Conservation (phyloP, 2,329 filamentous ascomycete species). For the Microdochium paspali region DNA sequence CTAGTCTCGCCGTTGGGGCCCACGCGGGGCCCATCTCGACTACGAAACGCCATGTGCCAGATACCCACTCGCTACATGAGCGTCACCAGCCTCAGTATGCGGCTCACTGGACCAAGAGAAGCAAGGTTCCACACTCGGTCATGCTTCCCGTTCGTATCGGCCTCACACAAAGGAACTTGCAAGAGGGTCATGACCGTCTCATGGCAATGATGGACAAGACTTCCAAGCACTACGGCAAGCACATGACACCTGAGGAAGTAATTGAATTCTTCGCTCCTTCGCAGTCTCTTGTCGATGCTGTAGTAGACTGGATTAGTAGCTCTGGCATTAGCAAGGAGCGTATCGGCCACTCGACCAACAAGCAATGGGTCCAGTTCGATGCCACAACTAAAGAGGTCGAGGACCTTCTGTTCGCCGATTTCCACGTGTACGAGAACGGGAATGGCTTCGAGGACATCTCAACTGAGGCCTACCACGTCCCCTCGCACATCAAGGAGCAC, state of each 20-base stretch:
- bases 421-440: constrained; percentile 28
- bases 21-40: background rate
- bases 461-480: constrained; percentile 32
- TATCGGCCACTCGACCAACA: constrained; percentile 21
- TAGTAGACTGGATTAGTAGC: constrained; percentile 26
- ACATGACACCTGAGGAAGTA: constrained; percentile 26
- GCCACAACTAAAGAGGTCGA: constrained; percentile 26
- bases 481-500: constrained; percentile 32
- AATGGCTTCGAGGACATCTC: constrained; percentile 24
- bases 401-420: constrained; percentile 27
- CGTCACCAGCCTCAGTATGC: constrained; percentile 15
- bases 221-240: constrained; percentile 23
- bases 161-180: constrained; percentile 17
- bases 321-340: constrained; percentile 18
- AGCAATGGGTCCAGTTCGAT: constrained; percentile 32
- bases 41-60: constrained; percentile 9
- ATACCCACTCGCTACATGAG: constrained; percentile 20
- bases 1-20: constrained; percentile 8
- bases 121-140: constrained; percentile 11
- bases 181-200: constrained; percentile 17
- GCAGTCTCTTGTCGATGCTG: constrained; percentile 18
- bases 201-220: constrained; percentile 19
- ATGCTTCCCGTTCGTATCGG: constrained; percentile 23
- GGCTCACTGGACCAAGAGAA: constrained; percentile 14
- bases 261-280: constrained; percentile 26